Evolutionary conservation across 768 basidiomycete genomes (phyloP).

Genomic region (Suillus subaureus): DNA sequence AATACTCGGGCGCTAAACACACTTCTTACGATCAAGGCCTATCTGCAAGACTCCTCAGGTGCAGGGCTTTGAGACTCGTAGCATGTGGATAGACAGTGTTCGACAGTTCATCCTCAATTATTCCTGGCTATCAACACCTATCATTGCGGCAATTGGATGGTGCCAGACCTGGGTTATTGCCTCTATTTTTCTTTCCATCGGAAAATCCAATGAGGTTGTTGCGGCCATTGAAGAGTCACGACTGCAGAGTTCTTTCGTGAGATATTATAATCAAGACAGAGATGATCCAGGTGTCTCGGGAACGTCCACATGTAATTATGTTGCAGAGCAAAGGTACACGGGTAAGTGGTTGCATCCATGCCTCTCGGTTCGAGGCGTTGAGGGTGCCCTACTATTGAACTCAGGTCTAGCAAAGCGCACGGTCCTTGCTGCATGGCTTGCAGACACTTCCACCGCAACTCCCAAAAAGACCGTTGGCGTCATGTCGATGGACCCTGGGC

Average conservation of each 20-base stretch:
- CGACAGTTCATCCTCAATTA: conserved; percentile 6
- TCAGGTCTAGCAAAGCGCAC: conserved; percentile 6
- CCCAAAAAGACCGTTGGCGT: not conserved
- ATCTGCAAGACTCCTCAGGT: not conserved
- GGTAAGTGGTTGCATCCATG: not conserved
- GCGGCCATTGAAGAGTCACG: conserved; percentile 4
- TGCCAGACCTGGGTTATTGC: conserved; percentile 4
- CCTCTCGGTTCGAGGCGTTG: not conserved
- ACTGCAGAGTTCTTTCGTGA: conserved; percentile 1
- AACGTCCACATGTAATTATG: conserved; percentile 5
- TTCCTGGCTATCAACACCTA: conserved; percentile 8
- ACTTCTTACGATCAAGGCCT: not conserved
- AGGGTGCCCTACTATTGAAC: not conserved
- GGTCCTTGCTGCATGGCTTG: conserved; percentile 5
- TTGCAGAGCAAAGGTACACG: conserved; percentile 7
- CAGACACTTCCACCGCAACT: not conserved
- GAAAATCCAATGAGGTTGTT: not conserved
- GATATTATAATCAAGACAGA: conserved; percentile 3
- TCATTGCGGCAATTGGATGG: conserved; percentile 6
- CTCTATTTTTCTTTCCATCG: conserved; percentile 2
- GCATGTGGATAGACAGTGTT: conserved; percentile 4
- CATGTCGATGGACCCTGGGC: conserved; percentile 8
- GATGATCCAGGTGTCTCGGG: not conserved
- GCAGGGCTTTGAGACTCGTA: not conserved
- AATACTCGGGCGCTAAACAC: not conserved